Conservation (phyloP, 2,329 filamentous ascomycete species). For the Ophiostoma piceae region DNA sequence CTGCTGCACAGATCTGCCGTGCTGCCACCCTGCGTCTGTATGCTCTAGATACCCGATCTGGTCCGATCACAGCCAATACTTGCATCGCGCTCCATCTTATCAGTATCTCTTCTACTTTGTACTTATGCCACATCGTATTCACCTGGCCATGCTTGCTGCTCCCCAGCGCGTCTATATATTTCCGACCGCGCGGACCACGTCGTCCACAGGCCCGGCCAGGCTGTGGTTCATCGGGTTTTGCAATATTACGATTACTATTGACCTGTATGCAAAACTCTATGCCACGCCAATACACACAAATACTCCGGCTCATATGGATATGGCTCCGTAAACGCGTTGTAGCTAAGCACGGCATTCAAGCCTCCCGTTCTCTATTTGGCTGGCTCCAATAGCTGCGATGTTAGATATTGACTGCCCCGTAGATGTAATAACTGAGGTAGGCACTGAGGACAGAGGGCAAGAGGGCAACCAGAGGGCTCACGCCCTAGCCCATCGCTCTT, state of each 20-base stretch:
- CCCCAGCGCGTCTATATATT: not conserved
- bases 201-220: not conserved
- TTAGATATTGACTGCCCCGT: too few species aligned
- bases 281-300: not conserved
- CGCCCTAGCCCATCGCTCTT: conserved; percentile 17
- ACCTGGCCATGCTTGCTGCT: not conserved
- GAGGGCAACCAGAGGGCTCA: not conserved
- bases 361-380: not conserved
- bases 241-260: not conserved
- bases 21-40: not conserved
- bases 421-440: too few species aligned
- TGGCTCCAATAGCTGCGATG: not conserved
- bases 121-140: too few species aligned
- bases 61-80: not conserved
- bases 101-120: not conserved
- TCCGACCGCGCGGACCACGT: not conserved
- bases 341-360: not conserved
- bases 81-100: not conserved
- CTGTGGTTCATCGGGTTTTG: not conserved
- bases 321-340: not conserved
- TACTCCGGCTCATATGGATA: not conserved
- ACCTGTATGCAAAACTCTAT: not conserved
- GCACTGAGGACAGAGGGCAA: too few species aligned
- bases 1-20: not conserved
- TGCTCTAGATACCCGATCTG: not conserved